These are phyloP conservation scores for Mycena haematopus DNA, from an alignment of 768 basidiomycete genomes.

Conservation along the genomic window DNA sequence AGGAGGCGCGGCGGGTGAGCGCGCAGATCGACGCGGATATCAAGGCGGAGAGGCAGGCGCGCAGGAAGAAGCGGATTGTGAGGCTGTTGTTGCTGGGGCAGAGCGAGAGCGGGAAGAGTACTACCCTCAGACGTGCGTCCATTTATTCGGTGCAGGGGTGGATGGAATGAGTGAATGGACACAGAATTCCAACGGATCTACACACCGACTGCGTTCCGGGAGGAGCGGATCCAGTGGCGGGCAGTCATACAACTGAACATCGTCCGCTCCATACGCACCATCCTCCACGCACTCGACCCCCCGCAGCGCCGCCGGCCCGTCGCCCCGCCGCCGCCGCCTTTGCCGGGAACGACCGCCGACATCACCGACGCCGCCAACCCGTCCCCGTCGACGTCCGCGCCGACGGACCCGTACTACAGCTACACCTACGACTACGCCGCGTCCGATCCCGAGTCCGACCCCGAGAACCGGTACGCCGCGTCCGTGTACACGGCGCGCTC, in stretches of 20 bases:
- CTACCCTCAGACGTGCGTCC: conserved; percentile 77
- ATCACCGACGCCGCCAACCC: neutral
- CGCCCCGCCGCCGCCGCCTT: neutral
- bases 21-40: conserved; percentile 69
- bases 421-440: conserved; percentile 26
- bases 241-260: conserved; percentile 85
- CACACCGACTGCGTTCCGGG: conserved; percentile 73
- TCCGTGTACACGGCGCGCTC: neutral
- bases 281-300: conserved; percentile 60
- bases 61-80: conserved; percentile 73
- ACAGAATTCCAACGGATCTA: conserved; percentile 81
- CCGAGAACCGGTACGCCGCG: conserved; percentile 29
- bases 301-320: conserved; percentile 30
- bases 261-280: conserved; percentile 76
- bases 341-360: conserved; percentile 4
- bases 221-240: conserved; percentile 83
- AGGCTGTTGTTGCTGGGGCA: conserved; percentile 79
- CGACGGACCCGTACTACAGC: conserved; percentile 5
- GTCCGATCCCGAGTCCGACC: conserved; percentile 36
- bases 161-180: no score
- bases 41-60: conserved; percentile 65
- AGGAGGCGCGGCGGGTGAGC: conserved; percentile 63
- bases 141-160: no score
- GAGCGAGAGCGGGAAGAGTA: conserved; percentile 79
- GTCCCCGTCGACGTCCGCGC: no score